Percentiles rank a stretch among this genome's conserved stretches.
These are phyloP conservation scores for Arachis monticola DNA, from an alignment of 331 rosid genomes.

Conservation along the genomic window DNA sequence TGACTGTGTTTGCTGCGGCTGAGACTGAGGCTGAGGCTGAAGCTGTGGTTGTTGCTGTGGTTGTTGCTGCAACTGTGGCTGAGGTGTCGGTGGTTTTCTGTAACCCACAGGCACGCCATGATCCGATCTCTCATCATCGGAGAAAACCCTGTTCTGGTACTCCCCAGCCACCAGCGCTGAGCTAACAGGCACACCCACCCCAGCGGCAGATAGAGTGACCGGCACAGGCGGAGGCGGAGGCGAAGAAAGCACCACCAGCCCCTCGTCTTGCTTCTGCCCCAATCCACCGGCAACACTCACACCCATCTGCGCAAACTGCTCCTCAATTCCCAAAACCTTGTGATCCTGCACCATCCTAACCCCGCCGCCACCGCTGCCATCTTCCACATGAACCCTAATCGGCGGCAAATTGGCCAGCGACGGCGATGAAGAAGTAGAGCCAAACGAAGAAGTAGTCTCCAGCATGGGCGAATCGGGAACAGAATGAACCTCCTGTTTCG, in stretches of 20 bases:
- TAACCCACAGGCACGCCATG: slow-evolving; percentile 65
- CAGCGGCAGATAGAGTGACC: slow-evolving; percentile 40
- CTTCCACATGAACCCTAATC: slow-evolving; percentile 85
- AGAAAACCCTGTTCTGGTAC: slow-evolving; percentile 60
- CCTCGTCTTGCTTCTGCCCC: slow-evolving; percentile 74
- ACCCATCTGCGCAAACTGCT: slow-evolving; percentile 84
- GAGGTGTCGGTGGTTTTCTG: slow-evolving; percentile 60
- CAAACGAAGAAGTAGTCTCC: slow-evolving; percentile 88
- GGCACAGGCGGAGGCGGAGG: slow-evolving; percentile 74
- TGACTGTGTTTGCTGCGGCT: slow-evolving; percentile 48
- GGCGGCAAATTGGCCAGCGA: slow-evolving; percentile 90
- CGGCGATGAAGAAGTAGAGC: slow-evolving; percentile 92
- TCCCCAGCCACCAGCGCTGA: slow-evolving; percentile 47
- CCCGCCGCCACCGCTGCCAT: slow-evolving; percentile 48
- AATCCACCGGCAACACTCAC: slow-evolving; percentile 13
- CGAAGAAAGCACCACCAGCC: slow-evolving; percentile 59
- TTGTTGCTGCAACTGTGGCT: slow-evolving; percentile 56
- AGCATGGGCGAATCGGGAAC: slow-evolving; percentile 97
- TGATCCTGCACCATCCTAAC: slow-evolving; percentile 63
- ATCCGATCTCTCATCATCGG: slow-evolving; percentile 97
- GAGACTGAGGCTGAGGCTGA: slow-evolving; percentile 51
- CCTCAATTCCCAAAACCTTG: slow-evolving; percentile 79
- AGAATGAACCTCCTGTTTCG: slow-evolving; percentile 84
- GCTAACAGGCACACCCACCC: slow-evolving; percentile 48
- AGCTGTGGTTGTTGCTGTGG: slow-evolving; percentile 53